phyloP scores from a whole-genome alignment of 345 rosid species.

The Nephelium lappaceum region DNA sequence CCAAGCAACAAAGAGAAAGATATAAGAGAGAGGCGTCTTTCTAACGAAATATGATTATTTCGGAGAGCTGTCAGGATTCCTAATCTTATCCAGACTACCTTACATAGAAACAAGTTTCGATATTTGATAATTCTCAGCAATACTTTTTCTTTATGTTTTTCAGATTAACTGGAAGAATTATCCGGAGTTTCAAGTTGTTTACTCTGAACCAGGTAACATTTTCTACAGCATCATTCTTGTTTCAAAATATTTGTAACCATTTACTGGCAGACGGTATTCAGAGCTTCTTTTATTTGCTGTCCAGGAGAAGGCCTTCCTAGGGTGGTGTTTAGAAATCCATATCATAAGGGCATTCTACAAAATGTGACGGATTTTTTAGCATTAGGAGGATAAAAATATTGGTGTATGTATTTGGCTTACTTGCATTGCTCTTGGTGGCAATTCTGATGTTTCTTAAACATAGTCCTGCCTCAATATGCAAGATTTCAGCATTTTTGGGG shows the following conservation, averaged over 20 bases:
- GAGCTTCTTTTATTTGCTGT: neutral
- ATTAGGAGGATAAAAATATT: neutral
- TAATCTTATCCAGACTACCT: neutral
- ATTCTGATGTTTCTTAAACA: neutral
- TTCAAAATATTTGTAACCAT: slow-evolving; percentile 2
- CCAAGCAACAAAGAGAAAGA: slow-evolving; percentile 3
- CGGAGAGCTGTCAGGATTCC: neutral
- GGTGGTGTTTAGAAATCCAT: slow-evolving; percentile 47
- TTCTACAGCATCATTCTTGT: neutral
- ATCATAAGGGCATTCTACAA: slow-evolving; percentile 48
- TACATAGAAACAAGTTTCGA: neutral
- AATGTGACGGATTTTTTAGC: slow-evolving; percentile 47
- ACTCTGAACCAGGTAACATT: slow-evolving; percentile 43
- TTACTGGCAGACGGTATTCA: neutral
- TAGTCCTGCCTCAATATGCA: neutral
- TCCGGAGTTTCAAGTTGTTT: slow-evolving; percentile 53
- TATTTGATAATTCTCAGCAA: neutral
- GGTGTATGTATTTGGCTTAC: neutral
- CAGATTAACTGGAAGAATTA: slow-evolving; percentile 72
- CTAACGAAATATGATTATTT: neutral
- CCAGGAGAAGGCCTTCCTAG: slow-evolving; percentile 36
- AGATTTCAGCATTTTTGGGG: neutral
- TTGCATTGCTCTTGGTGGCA: neutral
- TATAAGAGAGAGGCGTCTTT: neutral
- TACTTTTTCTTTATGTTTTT: neutral